Base-by-base conservation (phyloP, 768 basidiomycete species). In the Rhizopogon rudus region DNA sequence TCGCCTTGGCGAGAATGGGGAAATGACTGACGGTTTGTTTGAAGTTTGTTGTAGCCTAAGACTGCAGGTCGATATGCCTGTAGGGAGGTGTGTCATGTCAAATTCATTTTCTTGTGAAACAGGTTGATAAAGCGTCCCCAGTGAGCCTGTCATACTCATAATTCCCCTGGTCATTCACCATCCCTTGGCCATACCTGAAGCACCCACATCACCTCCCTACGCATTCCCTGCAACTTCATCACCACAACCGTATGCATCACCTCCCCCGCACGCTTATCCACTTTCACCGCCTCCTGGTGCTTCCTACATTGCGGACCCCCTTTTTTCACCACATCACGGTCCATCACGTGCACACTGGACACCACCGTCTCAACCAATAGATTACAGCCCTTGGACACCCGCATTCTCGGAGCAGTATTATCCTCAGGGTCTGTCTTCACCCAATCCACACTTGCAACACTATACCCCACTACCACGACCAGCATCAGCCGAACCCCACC, bases 131-230 rank as follows among this genome's bases (percentile, higher is more conserved):
- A 65, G 20, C 13, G 25, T 44, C 40, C 16, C 8, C 60, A 93
- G 91, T 61, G 90, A 88, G 67, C 88, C 91, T 64, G 78, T 89
- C 25, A 61, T 78, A 29, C 67, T 91, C 0, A 76, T 81, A 45
- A 71, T 93, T 9, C 87, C 87, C 9, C 76, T 90, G 0, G 75
- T 74, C 22, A 75, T 90, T 20, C 74, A 83, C 22, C 87, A 91
- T 65, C 84, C 87, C 1, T 67, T 73, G n/a, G 81, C 84, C 6
- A 61, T 83, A 8, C 81, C 84, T 44, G 64, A 69, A 50, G 54
- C 70, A 2, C 55, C 61, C 22, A 70, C 67, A 14, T 71, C 74
- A 2, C 69, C 71, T 13, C 63, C 49, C 31, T 35, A 25, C 28
- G 41, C 51, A 53, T 52, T 55, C 48, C 48, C 33, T 37, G 48